Conservation (phyloP, 768 basidiomycete species). For the Russula griseocarnosa region DNA sequence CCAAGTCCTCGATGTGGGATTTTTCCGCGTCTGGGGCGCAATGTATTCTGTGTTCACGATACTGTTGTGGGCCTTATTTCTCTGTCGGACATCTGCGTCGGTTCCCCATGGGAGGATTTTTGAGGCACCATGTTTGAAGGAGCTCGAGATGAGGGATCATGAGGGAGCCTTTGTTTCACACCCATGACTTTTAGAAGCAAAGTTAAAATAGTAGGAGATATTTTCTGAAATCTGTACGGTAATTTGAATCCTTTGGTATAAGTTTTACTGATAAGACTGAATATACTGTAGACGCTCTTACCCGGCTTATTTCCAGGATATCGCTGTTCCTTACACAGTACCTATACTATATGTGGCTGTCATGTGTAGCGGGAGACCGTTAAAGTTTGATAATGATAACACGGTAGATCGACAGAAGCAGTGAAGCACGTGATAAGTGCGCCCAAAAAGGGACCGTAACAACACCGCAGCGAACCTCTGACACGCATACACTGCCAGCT, state of each 20-base stretch:
- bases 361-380: too few species aligned
- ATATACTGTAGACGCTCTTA: too few species aligned
- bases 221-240: too few species aligned
- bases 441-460: not conserved
- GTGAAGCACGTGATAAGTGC: not conserved
- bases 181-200: not conserved
- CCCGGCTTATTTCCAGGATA: too few species aligned
- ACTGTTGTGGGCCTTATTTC: constrained; percentile 50
- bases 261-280: too few species aligned
- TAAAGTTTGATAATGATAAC: too few species aligned
- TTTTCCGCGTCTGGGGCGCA: constrained; percentile 56
- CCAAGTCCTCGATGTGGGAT: constrained; percentile 46
- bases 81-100: constrained; percentile 40
- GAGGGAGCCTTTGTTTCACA: not conserved
- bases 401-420: too few species aligned
- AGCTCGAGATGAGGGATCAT: constrained; percentile 15
- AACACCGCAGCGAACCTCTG: not conserved
- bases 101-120: constrained; percentile 41
- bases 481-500: not conserved
- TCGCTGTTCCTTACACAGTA: too few species aligned
- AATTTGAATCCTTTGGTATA: too few species aligned
- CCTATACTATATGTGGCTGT: too few species aligned
- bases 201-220: not conserved
- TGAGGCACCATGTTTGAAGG: constrained; percentile 42
- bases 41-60: constrained; percentile 51